Conservation (phyloP, 495 filamentous ascomycete species). For the Parmelia sp. region DNA sequence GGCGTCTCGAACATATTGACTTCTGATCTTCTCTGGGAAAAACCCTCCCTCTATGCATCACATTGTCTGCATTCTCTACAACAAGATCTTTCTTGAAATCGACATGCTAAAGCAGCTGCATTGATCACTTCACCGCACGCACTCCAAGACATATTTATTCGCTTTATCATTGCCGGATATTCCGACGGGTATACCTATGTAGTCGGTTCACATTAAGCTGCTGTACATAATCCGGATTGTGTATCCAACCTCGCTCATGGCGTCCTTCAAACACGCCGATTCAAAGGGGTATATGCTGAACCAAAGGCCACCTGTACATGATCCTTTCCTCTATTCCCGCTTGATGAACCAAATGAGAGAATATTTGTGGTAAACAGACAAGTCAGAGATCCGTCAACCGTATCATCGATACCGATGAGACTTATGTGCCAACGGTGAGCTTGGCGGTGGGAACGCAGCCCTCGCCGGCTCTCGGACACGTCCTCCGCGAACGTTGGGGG, state of each 20-base stretch:
- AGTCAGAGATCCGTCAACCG: background rate
- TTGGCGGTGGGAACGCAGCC: constrained; percentile 38
- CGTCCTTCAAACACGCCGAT: background rate
- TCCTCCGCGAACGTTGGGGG: constrained; percentile 59
- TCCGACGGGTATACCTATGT: background rate
- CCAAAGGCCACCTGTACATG: background rate
- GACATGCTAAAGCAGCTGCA: too few relatives aligned
- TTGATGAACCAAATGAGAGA: background rate
- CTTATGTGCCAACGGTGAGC: constrained; percentile 63
- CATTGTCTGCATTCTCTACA: too few relatives aligned
- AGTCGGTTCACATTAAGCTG: background rate
- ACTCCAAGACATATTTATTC: background rate
- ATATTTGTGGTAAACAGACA: background rate
- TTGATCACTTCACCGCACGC: too few relatives aligned
- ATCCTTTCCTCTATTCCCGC: background rate
- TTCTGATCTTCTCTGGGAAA: too few relatives aligned
- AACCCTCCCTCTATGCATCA: too few relatives aligned
- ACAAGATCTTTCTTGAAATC: background rate
- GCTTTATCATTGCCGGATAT: background rate
- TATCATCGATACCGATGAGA: constrained; percentile 46
- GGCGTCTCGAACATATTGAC: too few relatives aligned
- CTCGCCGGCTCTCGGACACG: constrained; percentile 52
- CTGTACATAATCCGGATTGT: background rate
- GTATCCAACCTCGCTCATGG: background rate
- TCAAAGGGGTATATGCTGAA: background rate